phyloP scores from a whole-genome alignment of 2,329 filamentous ascomycete genomes.

The Penicillium sp. region DNA sequence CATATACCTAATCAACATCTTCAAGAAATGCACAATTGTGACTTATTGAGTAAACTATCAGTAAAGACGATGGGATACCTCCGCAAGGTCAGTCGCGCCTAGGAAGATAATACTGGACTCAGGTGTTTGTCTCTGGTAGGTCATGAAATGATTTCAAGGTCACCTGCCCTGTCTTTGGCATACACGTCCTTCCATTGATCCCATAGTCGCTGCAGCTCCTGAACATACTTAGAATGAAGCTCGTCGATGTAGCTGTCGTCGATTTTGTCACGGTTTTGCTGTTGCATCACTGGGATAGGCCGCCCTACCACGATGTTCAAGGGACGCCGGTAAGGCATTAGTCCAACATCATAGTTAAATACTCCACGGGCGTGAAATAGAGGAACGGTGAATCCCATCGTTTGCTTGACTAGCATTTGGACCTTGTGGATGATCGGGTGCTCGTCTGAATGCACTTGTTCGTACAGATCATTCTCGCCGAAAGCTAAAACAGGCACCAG shows the following conservation, averaged over 20 bases:
- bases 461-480: constrained; percentile 94
- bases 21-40: neutral
- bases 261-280: constrained; percentile 58
- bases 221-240: constrained; percentile 74
- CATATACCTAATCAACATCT: neutral
- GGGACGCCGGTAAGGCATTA: constrained; percentile 88
- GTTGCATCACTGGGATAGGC: constrained; percentile 68
- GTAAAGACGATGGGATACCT: neutral
- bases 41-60: neutral
- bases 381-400: constrained; percentile 89
- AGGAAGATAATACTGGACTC: neutral
- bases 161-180: constrained; percentile 42
- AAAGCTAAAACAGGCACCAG: constrained; percentile 89
- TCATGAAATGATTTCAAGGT: constrained; percentile 46
- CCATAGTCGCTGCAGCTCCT: constrained; percentile 52
- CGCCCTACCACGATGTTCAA: constrained; percentile 86
- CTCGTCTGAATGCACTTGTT: constrained; percentile 73
- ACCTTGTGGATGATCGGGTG: constrained; percentile 77
- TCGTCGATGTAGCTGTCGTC: constrained; percentile 73
- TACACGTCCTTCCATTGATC: constrained; percentile 48
- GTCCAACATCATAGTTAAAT: constrained; percentile 95
- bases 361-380: constrained; percentile 86
- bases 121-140: neutral
- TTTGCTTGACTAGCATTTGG: constrained; percentile 79
- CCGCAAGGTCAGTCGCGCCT: neutral